phyloP scores from a whole-genome alignment of 176 grass and related monocot genomes.

The Lolium multiflorum region DNA sequence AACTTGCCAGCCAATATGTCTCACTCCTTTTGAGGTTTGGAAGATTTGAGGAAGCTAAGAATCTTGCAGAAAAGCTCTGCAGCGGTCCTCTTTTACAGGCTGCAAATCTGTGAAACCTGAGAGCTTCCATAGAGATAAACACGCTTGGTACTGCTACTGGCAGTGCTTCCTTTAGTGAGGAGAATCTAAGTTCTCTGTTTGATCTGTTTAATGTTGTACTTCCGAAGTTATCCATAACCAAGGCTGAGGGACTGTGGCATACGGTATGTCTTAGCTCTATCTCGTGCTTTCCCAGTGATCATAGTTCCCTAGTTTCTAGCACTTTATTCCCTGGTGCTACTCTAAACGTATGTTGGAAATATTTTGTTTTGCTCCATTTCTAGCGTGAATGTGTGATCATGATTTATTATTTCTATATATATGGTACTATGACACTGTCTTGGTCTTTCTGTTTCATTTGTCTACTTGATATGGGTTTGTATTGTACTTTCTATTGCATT shows the following conservation, averaged over 20 bases:
- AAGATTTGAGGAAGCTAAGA: constrained; percentile 75
- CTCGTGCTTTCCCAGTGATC: not conserved
- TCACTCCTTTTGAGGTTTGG: constrained; percentile 65
- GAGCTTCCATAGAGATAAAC: constrained; percentile 79
- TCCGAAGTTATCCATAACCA: constrained; percentile 55
- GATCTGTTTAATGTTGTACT: constrained; percentile 65
- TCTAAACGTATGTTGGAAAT: not conserved
- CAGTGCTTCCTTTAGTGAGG: constrained; percentile 53
- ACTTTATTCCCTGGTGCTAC: not conserved
- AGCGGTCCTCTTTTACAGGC: constrained; percentile 62
- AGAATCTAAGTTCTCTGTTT: constrained; percentile 66
- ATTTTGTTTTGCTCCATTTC: constrained; percentile 11
- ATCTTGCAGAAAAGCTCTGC: constrained; percentile 75
- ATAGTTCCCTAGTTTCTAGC: not conserved
- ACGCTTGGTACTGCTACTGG: constrained; percentile 43
- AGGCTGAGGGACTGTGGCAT: constrained; percentile 77
- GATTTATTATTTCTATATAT: not conserved
- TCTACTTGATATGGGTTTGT: not conserved
- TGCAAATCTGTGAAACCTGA: constrained; percentile 71
- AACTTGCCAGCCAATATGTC: constrained; percentile 79
- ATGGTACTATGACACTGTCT: not conserved
- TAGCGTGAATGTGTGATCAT: constrained; percentile 3
- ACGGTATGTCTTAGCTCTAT: constrained; percentile 53
- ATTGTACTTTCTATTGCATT: not conserved
- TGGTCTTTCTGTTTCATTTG: not conserved